Conservation (phyloP, 495 filamentous ascomycete species). For the Penicillium silybi region DNA sequence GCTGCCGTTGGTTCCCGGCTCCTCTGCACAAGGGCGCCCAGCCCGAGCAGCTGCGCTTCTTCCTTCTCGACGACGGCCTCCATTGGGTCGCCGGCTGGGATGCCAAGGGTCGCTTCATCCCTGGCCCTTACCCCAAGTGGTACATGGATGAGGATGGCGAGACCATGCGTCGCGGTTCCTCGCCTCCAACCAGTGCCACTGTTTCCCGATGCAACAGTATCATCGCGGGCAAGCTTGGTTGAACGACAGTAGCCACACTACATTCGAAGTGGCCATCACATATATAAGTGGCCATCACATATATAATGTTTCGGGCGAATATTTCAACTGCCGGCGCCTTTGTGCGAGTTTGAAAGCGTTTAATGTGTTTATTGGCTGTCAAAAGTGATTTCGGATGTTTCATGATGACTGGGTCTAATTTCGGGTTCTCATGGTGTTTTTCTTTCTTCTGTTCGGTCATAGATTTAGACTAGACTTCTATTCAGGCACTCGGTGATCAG, state of each 20-base stretch:
- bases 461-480: slow-evolving; percentile 17
- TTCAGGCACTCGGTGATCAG: slow-evolving; percentile 13
- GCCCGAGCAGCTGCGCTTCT: slow-evolving; percentile 39
- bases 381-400: slow-evolving; percentile 19
- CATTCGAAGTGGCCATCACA: too few species aligned
- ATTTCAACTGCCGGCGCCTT: slow-evolving; percentile 7
- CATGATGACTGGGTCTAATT: background rate
- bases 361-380: slow-evolving; percentile 15
- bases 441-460: background rate
- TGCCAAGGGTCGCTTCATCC: slow-evolving; percentile 39
- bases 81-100: slow-evolving; percentile 47
- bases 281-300: slow-evolving; percentile 1
- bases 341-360: slow-evolving; percentile 18
- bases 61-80: slow-evolving; percentile 40
- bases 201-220: slow-evolving; percentile 42
- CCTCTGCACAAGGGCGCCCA: slow-evolving; percentile 30
- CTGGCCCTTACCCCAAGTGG: slow-evolving; percentile 45
- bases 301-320: background rate
- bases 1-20: slow-evolving; percentile 40
- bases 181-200: slow-evolving; percentile 37
- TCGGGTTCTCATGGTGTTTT: background rate
- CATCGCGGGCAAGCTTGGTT: slow-evolving; percentile 30
- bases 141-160: slow-evolving; percentile 35
- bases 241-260: slow-evolving; percentile 1
- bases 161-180: slow-evolving; percentile 37